Evolutionary conservation across 2,329 filamentous ascomycete genomes (phyloP), one percentile per base, ranked within the genome.

Genomic region (Beauveria rudraprayagi): DNA sequence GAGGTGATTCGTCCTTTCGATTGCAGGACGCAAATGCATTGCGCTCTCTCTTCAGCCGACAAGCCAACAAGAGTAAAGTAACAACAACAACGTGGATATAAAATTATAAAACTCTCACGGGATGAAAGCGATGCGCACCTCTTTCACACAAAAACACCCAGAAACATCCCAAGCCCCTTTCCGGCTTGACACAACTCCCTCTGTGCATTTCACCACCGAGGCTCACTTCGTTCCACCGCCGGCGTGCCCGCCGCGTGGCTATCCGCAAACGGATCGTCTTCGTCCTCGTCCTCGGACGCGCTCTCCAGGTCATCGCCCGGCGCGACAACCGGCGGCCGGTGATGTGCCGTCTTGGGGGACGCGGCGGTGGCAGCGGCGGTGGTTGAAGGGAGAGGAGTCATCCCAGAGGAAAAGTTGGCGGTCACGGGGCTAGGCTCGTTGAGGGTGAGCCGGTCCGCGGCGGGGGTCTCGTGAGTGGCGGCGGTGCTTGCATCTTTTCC

Each of bases 221-320:
- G 71, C 62, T 72, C 68, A 3, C 61, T 67, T 56, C 64, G 65
- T 62, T 74, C 73, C 22, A 65, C 50, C 6, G 57, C 57, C 7
- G 72, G 72, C 40, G 72, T 73, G 14, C 73, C 70, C 51, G 90
- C 80, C 5, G 86, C 89, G 70, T 96, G 92, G 47, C 83, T 83
- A 71, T 96, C 91, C 4, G 89, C 90, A 72, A 96, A 96, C 0
- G 92, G 92, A 70, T 96, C 83, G n/a, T 92, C 89, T 48, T 91
- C 88, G n/a, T 89, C 86, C 8, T 89, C 86, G 3, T 80, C 80
- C 14, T 86, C 81, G 37, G 78, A 75, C 41, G 73, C 72, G 65
- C 70, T 75, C 54, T 68, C 62, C 57, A 46, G 43, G 68, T 61
- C 43, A 69, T 67, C 26, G 66, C 65, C 44, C 70, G 70, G 63